Conservation (phyloP, 208 protist species). For the Vickermania ingenoplastis region DNA sequence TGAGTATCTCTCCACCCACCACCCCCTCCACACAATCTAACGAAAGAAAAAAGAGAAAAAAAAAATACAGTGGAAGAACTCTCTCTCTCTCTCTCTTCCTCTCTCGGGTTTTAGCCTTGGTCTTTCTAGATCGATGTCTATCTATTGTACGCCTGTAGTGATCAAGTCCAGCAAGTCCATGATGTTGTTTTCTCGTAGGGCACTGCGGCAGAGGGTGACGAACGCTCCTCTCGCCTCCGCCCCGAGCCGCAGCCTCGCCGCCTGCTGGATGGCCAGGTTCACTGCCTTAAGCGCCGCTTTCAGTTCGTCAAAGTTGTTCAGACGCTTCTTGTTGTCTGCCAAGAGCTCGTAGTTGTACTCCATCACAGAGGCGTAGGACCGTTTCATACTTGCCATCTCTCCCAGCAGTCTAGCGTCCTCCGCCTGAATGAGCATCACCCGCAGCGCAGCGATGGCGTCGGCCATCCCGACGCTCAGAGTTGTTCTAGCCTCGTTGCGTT, state of each 20-base stretch:
- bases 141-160: conserved; percentile 33
- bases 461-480: conserved; percentile 92
- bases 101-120: too few relatives aligned
- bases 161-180: conserved; percentile 79
- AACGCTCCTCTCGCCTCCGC: conserved; percentile 36
- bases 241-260: conserved; percentile 78
- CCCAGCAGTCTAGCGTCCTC: conserved; percentile 89
- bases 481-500: conserved; percentile 75
- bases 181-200: conserved; percentile 76
- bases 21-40: too few relatives aligned
- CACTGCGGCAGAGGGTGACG: conserved; percentile 69
- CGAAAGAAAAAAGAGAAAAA: neutral
- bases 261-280: conserved; percentile 90
- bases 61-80: neutral
- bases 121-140: too few relatives aligned
- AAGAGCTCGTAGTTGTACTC: conserved; percentile 86
- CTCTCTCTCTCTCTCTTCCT: too few relatives aligned
- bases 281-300: conserved; percentile 80
- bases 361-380: conserved; percentile 71
- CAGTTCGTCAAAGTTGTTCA: conserved; percentile 88
- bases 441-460: conserved; percentile 76
- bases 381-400: conserved; percentile 75
- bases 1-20: too few relatives aligned
- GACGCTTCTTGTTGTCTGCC: conserved; percentile 88
- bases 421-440: conserved; percentile 83